Conservation (phyloP, 305 asterid species). For the Fraxinus ornus region DNA sequence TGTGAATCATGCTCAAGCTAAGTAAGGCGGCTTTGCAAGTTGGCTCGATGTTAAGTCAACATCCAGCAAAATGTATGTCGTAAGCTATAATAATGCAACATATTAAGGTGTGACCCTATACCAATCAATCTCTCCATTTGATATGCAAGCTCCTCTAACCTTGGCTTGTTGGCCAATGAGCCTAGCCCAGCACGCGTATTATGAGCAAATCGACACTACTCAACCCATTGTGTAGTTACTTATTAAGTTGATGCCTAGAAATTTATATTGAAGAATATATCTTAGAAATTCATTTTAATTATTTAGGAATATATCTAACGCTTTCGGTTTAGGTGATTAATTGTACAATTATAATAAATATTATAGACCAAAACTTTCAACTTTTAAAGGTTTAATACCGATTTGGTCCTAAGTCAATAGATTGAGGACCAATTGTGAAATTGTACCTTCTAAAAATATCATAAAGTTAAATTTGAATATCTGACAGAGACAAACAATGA, state of each 20-base stretch:
- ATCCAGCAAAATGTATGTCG: too few relatives aligned
- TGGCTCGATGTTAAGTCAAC: too few relatives aligned
- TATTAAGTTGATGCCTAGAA: neutral
- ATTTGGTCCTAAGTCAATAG: neutral
- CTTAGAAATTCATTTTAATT: neutral
- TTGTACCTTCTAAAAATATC: neutral
- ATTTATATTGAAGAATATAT: neutral
- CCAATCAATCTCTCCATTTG: neutral
- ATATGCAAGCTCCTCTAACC: neutral
- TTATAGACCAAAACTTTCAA: neutral
- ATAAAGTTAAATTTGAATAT: slow-evolving; percentile 42
- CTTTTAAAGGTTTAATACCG: neutral
- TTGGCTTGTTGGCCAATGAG: too few relatives aligned
- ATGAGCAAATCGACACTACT: too few relatives aligned
- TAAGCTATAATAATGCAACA: too few relatives aligned
- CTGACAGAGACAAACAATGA: slow-evolving; percentile 39
- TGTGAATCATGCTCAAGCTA: too few relatives aligned
- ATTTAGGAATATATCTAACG: neutral
- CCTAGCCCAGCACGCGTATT: too few relatives aligned
- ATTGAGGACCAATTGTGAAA: neutral
- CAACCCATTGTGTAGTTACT: too few relatives aligned
- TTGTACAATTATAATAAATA: neutral
- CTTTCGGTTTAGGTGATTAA: neutral
- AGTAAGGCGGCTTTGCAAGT: too few relatives aligned
- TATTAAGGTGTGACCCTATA: neutral